Base-by-base conservation (phyloP, 345 rosid species). In the Camelina laxa region DNA sequence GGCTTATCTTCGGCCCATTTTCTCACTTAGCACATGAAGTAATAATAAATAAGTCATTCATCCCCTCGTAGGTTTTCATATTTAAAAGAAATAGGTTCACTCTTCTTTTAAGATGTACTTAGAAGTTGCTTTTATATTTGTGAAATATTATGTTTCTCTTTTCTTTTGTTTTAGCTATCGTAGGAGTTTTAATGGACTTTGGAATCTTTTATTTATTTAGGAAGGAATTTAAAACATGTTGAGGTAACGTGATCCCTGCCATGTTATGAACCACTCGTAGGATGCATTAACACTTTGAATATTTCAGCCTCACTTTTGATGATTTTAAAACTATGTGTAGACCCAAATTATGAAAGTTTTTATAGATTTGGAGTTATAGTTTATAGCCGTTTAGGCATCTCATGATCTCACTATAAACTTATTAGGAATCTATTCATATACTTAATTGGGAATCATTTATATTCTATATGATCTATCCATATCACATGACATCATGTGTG, bases 401-500 rank as follows among this genome's bases (percentile, higher is more conserved):
- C 71, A 71, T 35, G 22, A 49, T 49, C 24, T 17, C 24, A 48
- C 22, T 45, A 45, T 30, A 12, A 12, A 45, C 22, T 16, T 56
- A 35, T 15, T 54, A 54, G 38, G 27, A 55, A 44, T 11, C 6
- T 54, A 31, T 10, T 64, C 24, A 15, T 62, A 30, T 41, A 15
- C 41, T 12, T 60, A n/a, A 12, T 9, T 58, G 35, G 53, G 47
- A 42, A 7, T 9, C 22, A 14, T 24, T 24, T 30, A 44, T 42
- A 35, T 16, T 36, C 19, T 48, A 6, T 39, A 13, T 39, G 33
- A 39, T 60, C 17, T 61, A 60, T 71, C 31, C 68, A 65, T 38
- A 67, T 22, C 38, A 53, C 21, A 53, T 67, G 71, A 65, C 77
- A 73, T 65, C 65, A 73, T 35, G 49, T 31, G 49, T 73, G 77